A percentile compares a stretch with the other conserved stretches of the same genome.
phyloP scores from a whole-genome alignment of 2,329 filamentous ascomycete species.

The Cercospora sp. region DNA sequence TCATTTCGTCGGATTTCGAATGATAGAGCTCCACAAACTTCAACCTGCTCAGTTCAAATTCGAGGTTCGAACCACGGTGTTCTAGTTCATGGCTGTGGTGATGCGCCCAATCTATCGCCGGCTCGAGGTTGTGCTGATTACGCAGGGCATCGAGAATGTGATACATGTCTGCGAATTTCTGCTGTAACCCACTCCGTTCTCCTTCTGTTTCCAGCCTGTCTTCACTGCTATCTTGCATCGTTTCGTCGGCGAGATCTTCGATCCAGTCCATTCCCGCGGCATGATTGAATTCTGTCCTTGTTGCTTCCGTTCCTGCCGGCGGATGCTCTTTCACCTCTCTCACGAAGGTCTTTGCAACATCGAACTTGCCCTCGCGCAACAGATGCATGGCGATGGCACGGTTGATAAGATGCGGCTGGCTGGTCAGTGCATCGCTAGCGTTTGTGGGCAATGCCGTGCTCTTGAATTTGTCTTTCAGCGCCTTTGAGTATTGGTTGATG shows the following conservation, averaged over 20 bases:
- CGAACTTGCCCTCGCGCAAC: conserved; percentile 89
- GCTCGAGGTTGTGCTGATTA: conserved; percentile 67
- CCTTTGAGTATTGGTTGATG: conserved; percentile 80
- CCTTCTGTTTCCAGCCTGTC: conserved; percentile 20
- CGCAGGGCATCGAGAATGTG: conserved; percentile 78
- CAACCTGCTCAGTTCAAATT: conserved; percentile 88
- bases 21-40: conserved; percentile 89
- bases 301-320: conserved; percentile 3
- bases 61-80: conserved; percentile 81
- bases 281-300: conserved; percentile 16
- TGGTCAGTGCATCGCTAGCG: conserved; percentile 76
- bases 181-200: conserved; percentile 58
- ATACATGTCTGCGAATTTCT: conserved; percentile 87
- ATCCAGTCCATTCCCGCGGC: conserved; percentile 25
- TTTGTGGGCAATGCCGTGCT: conserved; percentile 69
- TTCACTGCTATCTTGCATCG: conserved; percentile 23
- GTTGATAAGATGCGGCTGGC: conserved; percentile 77
- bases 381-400: conserved; percentile 96
- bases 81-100: conserved; percentile 71
- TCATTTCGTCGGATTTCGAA: conserved; percentile 23
- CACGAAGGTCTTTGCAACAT: conserved; percentile 81
- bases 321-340: conserved; percentile 53
- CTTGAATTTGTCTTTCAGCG: conserved; percentile 76
- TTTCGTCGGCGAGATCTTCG: conserved; percentile 27
- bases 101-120: conserved; percentile 85